These are phyloP conservation scores for Dryadomyces quercus-mongolicae DNA, from an alignment of 2,329 filamentous ascomycete genomes.

Conservation along the genomic window DNA sequence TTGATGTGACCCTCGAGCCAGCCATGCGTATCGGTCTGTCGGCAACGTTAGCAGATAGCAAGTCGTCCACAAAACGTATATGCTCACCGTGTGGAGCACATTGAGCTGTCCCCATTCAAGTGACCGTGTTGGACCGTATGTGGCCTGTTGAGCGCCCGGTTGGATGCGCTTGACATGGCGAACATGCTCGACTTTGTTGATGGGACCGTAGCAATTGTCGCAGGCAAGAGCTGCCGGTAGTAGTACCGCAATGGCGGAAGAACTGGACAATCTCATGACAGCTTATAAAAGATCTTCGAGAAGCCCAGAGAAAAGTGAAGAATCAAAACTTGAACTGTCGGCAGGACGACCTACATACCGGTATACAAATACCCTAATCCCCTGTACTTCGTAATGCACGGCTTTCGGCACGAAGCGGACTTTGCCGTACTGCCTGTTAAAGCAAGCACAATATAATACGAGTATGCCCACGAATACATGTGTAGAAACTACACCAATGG, in stretches of 20 bases:
- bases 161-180: constrained; percentile 37
- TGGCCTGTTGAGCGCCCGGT: constrained; percentile 29
- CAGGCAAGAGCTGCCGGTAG: constrained; percentile 22
- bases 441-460: too few relatives aligned
- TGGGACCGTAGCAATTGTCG: constrained; percentile 28
- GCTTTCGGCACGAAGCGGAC: too few relatives aligned
- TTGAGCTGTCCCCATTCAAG: constrained; percentile 54
- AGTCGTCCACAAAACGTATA: too few relatives aligned
- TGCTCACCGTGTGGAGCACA: constrained; percentile 39
- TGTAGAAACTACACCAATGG: background rate
- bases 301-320: too few relatives aligned
- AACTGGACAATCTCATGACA: background rate
- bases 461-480: too few relatives aligned
- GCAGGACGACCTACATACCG: too few relatives aligned
- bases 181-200: constrained; percentile 24
- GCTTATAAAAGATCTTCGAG: too few relatives aligned
- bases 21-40: constrained; percentile 44
- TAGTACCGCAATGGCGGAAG: background rate
- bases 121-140: constrained; percentile 27
- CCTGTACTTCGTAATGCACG: too few relatives aligned
- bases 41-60: background rate
- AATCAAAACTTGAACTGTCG: too few relatives aligned
- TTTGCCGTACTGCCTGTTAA: too few relatives aligned
- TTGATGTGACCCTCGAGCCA: constrained; percentile 51
- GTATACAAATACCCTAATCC: too few relatives aligned